Conservation (phyloP, 75 land plant species). For the Picea glauca region DNA sequence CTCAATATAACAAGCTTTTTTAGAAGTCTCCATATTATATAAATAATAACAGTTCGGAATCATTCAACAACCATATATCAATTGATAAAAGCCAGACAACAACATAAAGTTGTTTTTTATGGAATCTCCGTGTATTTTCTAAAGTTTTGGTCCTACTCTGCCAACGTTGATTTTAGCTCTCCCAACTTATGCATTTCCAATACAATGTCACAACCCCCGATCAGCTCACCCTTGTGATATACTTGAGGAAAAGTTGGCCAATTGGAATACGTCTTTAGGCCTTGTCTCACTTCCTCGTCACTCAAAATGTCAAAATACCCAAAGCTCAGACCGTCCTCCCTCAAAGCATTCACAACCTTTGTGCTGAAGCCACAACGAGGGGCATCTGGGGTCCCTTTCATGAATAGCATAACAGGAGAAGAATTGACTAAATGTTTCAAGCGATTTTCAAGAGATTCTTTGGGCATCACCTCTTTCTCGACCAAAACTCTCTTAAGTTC, state of each 20-base stretch:
- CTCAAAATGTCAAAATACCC: conserved; percentile 76
- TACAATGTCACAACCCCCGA: conserved; percentile 89
- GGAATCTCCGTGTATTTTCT: not conserved
- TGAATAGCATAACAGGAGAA: conserved; percentile 67
- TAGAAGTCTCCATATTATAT: too few relatives aligned
- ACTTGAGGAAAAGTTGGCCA: conserved; percentile 97
- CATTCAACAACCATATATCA: too few relatives aligned
- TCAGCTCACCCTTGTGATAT: conserved; percentile 90
- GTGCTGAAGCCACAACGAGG: conserved; percentile 89
- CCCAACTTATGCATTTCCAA: conserved; percentile 63
- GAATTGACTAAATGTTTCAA: conserved; percentile 52
- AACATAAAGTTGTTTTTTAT: not conserved
- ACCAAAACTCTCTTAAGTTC: conserved; percentile 57
- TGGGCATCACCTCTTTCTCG: conserved; percentile 50
- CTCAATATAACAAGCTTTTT: too few relatives aligned
- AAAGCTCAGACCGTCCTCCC: conserved; percentile 53
- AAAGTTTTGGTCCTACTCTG: conserved; percentile 32
- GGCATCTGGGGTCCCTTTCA: conserved; percentile 80
- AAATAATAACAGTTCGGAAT: too few relatives aligned
- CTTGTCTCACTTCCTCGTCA: conserved; percentile 84
- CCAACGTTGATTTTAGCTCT: conserved; percentile 73
- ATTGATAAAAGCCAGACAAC: too few relatives aligned
- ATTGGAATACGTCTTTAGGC: conserved; percentile 76
- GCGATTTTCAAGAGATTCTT: conserved; percentile 56
- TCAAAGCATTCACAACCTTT: conserved; percentile 75